These are phyloP conservation scores for Darksidea phi DNA, from an alignment of 495 filamentous ascomycete genomes.

Conservation along the genomic window DNA sequence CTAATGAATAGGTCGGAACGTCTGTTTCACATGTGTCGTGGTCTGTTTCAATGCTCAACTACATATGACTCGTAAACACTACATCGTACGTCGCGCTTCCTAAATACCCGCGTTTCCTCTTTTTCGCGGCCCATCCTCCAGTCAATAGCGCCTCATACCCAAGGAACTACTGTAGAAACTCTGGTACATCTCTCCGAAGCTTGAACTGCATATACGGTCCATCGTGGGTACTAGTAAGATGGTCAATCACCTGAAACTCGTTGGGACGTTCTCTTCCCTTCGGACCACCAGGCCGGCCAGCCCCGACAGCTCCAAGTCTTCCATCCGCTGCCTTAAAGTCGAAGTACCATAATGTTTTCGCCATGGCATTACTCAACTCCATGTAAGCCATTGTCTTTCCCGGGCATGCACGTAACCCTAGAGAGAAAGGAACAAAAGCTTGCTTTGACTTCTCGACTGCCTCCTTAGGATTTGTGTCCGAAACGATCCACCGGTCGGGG, in stretches of 20 bases:
- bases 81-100: too few relatives aligned
- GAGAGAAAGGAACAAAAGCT: conserved; percentile 26
- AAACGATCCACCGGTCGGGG: conserved; percentile 36
- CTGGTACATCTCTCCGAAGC: too few relatives aligned
- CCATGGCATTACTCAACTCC: conserved; percentile 28
- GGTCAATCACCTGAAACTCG: conserved; percentile 31
- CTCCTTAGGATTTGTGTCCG: neutral
- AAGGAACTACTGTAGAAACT: too few relatives aligned
- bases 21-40: too few relatives aligned
- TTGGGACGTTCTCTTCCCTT: conserved; percentile 22
- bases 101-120: too few relatives aligned
- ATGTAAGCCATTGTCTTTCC: conserved; percentile 29
- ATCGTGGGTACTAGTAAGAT: conserved; percentile 17
- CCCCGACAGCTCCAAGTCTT: conserved; percentile 11
- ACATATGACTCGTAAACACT: too few relatives aligned
- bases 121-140: too few relatives aligned
- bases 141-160: too few relatives aligned
- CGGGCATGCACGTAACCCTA: conserved; percentile 24
- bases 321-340: conserved; percentile 21
- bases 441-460: conserved; percentile 3
- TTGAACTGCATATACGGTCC: conserved; percentile 32
- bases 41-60: too few relatives aligned
- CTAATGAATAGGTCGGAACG: too few relatives aligned
- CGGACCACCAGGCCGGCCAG: conserved; percentile 12
- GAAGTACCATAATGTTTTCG: conserved; percentile 22